A percentile compares a stretch with the other conserved stretches of the same genome.
Evolutionary conservation across 2,329 filamentous ascomycete species (phyloP).

Genomic region (Colletotrichum sansevieriae): DNA sequence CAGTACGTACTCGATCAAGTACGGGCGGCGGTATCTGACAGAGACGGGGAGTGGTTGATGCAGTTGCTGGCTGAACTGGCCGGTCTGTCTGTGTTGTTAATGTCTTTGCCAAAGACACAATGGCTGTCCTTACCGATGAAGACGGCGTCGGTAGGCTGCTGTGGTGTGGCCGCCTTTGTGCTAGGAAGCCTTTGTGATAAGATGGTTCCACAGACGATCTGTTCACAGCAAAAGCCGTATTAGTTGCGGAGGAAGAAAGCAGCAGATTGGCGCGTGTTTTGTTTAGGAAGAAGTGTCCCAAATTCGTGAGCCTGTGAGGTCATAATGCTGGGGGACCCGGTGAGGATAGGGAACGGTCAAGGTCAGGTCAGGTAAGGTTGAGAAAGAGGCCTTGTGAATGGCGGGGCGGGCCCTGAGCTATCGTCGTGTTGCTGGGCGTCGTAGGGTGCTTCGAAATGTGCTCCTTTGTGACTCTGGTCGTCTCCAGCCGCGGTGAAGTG

Average conservation of each 20-base stretch:
- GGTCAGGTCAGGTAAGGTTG: constrained; percentile 5
- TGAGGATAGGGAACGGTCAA: constrained; percentile 1
- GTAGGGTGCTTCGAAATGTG: constrained; percentile 15
- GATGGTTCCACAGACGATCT: constrained; percentile 6
- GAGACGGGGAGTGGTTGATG: not conserved
- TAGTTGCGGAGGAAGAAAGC: not conserved
- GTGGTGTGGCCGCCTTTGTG: constrained; percentile 26
- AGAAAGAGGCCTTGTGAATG: constrained; percentile 13
- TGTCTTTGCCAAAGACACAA: constrained; percentile 13
- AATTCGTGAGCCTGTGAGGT: constrained; percentile 39
- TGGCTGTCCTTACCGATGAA: constrained; percentile 13
- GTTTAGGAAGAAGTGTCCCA: constrained; percentile 20
- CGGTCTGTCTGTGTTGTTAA: constrained; percentile 23
- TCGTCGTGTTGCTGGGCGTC: constrained; percentile 9
- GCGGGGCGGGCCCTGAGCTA: constrained; percentile 25
- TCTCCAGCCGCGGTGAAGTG: constrained; percentile 15
- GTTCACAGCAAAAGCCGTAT: not conserved
- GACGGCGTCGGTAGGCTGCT: constrained; percentile 19
- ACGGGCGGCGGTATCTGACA: not conserved
- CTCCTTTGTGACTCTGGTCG: constrained; percentile 5
- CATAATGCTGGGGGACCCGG: constrained; percentile 37
- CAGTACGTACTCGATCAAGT: constrained; percentile 38
- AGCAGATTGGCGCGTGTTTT: not conserved
- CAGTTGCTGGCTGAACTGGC: not conserved
- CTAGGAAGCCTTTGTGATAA: not conserved